Base-by-base conservation (phyloP, 2,329 filamentous ascomycete genomes). In the Hortaea werneckii region DNA sequence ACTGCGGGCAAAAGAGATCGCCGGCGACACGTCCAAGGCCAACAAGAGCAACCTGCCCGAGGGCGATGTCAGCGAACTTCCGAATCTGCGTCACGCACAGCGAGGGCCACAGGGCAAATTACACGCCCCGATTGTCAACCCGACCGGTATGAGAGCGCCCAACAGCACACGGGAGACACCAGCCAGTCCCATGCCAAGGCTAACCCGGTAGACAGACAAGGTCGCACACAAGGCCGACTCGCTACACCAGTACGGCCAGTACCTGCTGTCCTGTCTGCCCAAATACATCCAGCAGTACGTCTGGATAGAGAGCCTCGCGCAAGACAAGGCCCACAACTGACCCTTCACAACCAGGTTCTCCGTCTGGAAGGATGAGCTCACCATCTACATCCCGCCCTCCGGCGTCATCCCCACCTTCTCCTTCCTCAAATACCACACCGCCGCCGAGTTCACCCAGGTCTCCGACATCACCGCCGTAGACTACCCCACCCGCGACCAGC, bases 321-420 rank as follows among this genome's bases (percentile, higher is more conserved):
- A 20, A 20, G 20, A 20, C 20, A 20, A 20, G 20, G 4, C 4
- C 20, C 20, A 20, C 2, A 20, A 20, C 20, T 20, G 20, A 20
- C 20, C 20, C 20, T 4, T 5, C 13, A 46, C 32, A 13, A 34
- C 41, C 7, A 72, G 69, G 47, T 96, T 96, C 74, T 94, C 89
- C 9, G 90, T 98, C 46, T 98, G 92, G 92, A 98, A 98, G 74
- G 92, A 98, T 65, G 92, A 98, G 71, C 80, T 98, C 65, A 88
- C 85, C 58, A 65, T 65, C 54, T 64, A 61, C 60, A 92, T 96
- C 62, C 76, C 87, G 41, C 92, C 92, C 1, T 72, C 85, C 34
- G 92, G 87, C 56, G 81, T 96, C 58, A 79, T 95, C 57, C 92
- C 92, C 35, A 85, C 94, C 60, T 89, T 98, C 68, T 80, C 78